These are phyloP conservation scores for Aspergillus vadensis DNA, from an alignment of 2,329 filamentous ascomycete genomes.

Conservation along the genomic window DNA sequence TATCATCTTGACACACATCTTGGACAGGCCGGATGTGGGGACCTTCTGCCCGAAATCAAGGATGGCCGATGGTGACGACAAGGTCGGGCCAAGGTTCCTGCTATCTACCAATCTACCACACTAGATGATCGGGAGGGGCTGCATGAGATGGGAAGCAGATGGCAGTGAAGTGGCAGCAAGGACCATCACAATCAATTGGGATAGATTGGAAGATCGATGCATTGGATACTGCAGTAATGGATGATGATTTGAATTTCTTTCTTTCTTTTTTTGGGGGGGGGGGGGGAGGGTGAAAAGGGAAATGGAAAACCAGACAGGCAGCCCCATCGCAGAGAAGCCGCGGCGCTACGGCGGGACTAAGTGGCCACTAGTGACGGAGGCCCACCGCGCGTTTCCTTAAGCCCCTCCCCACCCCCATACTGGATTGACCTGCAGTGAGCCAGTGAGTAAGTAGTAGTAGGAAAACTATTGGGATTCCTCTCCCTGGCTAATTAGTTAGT, in stretches of 20 bases:
- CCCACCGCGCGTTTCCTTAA: conserved; percentile 19
- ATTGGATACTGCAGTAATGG: background rate
- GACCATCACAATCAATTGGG: background rate
- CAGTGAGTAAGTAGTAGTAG: too few relatives aligned
- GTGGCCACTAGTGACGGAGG: conserved; percentile 14
- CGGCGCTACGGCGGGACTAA: background rate
- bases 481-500: too few relatives aligned
- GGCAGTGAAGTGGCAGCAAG: background rate
- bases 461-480: too few relatives aligned
- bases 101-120: background rate
- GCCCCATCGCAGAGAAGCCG: background rate
- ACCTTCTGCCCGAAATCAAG: conserved; percentile 15
- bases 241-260: too few relatives aligned
- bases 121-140: background rate
- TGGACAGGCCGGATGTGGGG: conserved; percentile 5
- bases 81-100: background rate
- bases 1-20: background rate
- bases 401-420: conserved; percentile 26
- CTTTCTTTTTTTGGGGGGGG: too few relatives aligned
- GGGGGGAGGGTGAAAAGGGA: too few relatives aligned
- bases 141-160: background rate
- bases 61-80: conserved; percentile 3
- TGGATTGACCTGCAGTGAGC: too few relatives aligned
- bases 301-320: too few relatives aligned
- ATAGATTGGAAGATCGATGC: background rate